Conservation (phyloP, 2,329 filamentous ascomycete species). For the Fusarium equiseti region DNA sequence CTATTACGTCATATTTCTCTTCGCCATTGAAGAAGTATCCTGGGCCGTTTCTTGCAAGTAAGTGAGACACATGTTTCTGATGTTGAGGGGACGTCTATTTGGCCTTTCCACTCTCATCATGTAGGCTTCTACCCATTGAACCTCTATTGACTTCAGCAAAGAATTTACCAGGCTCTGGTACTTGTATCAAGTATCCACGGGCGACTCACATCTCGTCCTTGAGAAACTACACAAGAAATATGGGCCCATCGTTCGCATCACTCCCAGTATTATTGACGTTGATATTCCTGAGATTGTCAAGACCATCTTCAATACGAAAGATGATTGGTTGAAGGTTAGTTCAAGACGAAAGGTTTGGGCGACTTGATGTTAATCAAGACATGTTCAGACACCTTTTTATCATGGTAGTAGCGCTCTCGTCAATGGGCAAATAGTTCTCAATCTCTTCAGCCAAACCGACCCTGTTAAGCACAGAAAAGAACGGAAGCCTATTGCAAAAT, state of each 20-base stretch:
- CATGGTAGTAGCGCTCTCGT: conserved; percentile 45
- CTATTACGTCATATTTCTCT: conserved; percentile 15
- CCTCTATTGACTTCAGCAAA: background rate
- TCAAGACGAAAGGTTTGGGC: background rate
- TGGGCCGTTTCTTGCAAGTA: conserved; percentile 50
- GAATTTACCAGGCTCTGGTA: conserved; percentile 55
- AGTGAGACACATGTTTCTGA: conserved; percentile 1
- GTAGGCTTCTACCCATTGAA: background rate
- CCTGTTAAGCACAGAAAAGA: conserved; percentile 39
- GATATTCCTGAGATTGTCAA: conserved; percentile 54
- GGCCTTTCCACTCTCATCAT: fast-evolving
- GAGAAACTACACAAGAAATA: conserved; percentile 54
- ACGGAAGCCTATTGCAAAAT: conserved; percentile 45
- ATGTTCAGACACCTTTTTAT: conserved; percentile 43
- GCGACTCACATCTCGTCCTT: conserved; percentile 48
- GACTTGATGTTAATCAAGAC: background rate
- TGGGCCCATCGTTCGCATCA: conserved; percentile 57
- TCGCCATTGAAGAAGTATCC: conserved; percentile 50
- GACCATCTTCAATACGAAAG: conserved; percentile 52
- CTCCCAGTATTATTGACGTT: conserved; percentile 54
- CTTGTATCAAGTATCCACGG: conserved; percentile 47
- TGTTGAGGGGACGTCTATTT: background rate
- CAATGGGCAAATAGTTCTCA: conserved; percentile 44
- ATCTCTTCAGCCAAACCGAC: conserved; percentile 46
- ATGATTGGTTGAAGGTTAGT: conserved; percentile 51